Evolutionary conservation across 441 rosid genomes (phyloP).

Genomic region (Adansonia rubrostipa): DNA sequence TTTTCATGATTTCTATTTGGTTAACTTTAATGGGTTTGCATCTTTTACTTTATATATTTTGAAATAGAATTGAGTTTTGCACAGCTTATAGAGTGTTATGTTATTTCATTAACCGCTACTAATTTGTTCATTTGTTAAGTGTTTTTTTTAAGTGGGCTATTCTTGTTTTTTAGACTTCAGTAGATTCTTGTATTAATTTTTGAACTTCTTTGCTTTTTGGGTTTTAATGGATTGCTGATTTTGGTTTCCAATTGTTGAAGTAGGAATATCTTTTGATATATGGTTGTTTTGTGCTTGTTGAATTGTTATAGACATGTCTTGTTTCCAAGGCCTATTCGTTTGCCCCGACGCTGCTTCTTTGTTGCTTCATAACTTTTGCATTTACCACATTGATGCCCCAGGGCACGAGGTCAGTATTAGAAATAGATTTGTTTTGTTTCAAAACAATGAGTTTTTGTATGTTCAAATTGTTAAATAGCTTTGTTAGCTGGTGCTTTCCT

Average conservation of each 20-base stretch:
- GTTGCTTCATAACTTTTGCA: constrained; percentile 82
- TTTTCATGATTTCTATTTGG: background rate
- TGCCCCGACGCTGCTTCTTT: constrained; percentile 82
- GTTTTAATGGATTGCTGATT: constrained; percentile 11
- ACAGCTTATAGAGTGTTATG: background rate
- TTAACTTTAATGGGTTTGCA: constrained; percentile 21
- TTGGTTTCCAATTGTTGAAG: background rate
- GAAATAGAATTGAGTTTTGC: constrained; percentile 9
- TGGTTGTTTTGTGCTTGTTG: constrained; percentile 26
- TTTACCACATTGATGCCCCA: constrained; percentile 86
- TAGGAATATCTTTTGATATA: constrained; percentile 19
- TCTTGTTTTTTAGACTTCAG: background rate
- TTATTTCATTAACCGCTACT: background rate
- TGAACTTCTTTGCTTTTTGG: constrained; percentile 9
- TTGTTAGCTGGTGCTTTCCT: background rate
- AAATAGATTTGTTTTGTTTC: constrained; percentile 28
- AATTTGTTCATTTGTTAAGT: background rate
- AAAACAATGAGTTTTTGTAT: background rate
- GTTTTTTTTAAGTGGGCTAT: background rate
- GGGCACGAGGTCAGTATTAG: constrained; percentile 83
- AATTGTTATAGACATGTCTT: constrained; percentile 58
- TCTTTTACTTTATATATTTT: constrained; percentile 2
- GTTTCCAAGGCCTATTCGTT: constrained; percentile 79
- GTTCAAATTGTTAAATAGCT: background rate
- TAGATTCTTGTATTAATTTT: constrained; percentile 5